phyloP scores from a whole-genome alignment of 768 basidiomycete species.

The Suillus discolor region DNA sequence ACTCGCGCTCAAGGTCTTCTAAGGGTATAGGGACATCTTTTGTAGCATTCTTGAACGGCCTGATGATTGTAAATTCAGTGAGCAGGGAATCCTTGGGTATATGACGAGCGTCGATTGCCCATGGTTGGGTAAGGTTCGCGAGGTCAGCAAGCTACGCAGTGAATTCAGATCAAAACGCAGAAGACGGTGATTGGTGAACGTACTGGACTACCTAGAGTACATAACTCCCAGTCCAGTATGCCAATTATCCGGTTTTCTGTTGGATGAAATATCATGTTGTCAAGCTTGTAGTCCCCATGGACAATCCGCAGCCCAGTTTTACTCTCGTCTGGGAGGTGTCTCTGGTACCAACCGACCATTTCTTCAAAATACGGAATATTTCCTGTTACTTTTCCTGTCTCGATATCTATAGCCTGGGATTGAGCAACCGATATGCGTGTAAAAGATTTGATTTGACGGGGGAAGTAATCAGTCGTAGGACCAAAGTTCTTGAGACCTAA shows the following conservation, averaged over 20 bases:
- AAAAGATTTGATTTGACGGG: slow-evolving; percentile 92
- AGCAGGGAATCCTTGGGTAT: slow-evolving; percentile 31
- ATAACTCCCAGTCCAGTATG: slow-evolving; percentile 97
- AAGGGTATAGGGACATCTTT: slow-evolving; percentile 61
- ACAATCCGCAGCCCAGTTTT: slow-evolving; percentile 83
- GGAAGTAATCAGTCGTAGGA: slow-evolving; percentile 81
- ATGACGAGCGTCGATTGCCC: slow-evolving; percentile 56
- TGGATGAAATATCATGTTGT: slow-evolving; percentile 94
- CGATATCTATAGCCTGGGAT: slow-evolving; percentile 65
- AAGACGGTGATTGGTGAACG: slow-evolving; percentile 24
- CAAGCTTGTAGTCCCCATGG: slow-evolving; percentile 98
- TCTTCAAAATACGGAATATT: slow-evolving; percentile 76
- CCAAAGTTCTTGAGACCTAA: slow-evolving; percentile 76
- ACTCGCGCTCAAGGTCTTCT: slow-evolving; percentile 80
- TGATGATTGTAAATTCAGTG: slow-evolving; percentile 33
- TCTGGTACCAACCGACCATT: slow-evolving; percentile 75
- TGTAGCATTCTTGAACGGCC: slow-evolving; percentile 65
- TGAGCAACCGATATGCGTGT: slow-evolving; percentile 80
- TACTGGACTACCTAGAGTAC: slow-evolving; percentile 91
- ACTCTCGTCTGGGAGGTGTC: slow-evolving; percentile 74
- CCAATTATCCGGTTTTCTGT: slow-evolving; percentile 92
- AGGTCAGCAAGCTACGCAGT: slow-evolving; percentile 77
- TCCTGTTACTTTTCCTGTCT: slow-evolving; percentile 60
- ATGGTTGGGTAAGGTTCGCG: slow-evolving; percentile 87
- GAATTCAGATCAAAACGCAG: background rate